Conservation (phyloP, 1,284 basidiomycete genomes). For the Pseudozyma pruni region DNA sequence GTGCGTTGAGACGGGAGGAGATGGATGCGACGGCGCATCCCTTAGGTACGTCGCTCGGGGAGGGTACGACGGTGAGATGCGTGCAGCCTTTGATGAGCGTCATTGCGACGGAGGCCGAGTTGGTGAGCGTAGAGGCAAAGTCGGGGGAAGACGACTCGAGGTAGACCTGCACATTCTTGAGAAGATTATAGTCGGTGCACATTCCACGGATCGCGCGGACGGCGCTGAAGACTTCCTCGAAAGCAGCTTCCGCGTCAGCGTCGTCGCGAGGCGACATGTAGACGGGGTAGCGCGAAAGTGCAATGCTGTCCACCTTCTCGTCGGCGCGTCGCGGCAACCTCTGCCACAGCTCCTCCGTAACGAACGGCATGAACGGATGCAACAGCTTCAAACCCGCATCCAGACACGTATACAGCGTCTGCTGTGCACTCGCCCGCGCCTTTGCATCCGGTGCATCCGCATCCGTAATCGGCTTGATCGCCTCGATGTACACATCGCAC, state of each 20-base stretch:
- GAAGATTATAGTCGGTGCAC: conserved; percentile 89
- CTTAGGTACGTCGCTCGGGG: conserved; percentile 75
- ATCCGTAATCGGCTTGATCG: conserved; percentile 87
- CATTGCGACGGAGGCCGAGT: conserved; percentile 79
- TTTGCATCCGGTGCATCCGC: conserved; percentile 75
- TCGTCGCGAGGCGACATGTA: conserved; percentile 61
- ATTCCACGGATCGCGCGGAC: conserved; percentile 85
- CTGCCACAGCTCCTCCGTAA: conserved; percentile 99
- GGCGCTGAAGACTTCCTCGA: conserved; percentile 85
- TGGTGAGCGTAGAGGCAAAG: conserved; percentile 71
- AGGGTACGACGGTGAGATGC: conserved; percentile 74
- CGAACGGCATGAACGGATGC: conserved; percentile 99
- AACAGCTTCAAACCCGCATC: conserved; percentile 88
- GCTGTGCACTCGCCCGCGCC: conserved; percentile 85
- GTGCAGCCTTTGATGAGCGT: conserved; percentile 91
- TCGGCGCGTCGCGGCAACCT: conserved; percentile 82
- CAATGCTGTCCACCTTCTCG: conserved; percentile 86
- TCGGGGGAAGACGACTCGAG: conserved; percentile 78
- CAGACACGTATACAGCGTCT: conserved; percentile 94
- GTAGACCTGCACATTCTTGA: conserved; percentile 88
- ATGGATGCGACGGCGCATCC: conserved; percentile 84
- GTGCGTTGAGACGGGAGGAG: conserved; percentile 52
- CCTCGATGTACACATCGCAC: conserved; percentile 94
- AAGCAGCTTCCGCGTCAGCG: conserved; percentile 67
- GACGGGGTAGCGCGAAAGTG: conserved; percentile 85